Evolutionary conservation across 345 rosid species (phyloP).

Genomic region (Syzygium aqueum): DNA sequence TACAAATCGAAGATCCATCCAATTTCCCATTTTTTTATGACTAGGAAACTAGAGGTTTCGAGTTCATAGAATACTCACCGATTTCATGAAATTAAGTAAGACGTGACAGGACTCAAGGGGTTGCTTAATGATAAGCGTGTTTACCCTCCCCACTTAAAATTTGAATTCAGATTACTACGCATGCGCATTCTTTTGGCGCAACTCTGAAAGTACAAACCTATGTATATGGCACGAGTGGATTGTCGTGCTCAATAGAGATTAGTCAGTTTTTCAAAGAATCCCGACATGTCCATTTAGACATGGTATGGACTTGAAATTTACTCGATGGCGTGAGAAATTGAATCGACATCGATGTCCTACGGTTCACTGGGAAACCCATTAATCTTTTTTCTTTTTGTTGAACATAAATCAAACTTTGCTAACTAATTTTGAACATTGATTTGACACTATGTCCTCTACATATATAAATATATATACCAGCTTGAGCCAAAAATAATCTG

Average conservation of each 20-base stretch:
- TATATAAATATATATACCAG: too few relatives aligned
- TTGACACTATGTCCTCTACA: too few relatives aligned
- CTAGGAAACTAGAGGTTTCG: background rate
- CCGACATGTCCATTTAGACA: accelerated
- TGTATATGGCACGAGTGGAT: background rate
- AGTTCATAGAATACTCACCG: background rate
- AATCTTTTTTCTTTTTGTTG: too few relatives aligned
- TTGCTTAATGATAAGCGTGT: background rate
- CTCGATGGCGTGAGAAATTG: background rate
- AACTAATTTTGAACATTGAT: too few relatives aligned
- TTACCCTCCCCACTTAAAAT: background rate
- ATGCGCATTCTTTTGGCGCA: background rate
- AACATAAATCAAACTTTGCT: too few relatives aligned
- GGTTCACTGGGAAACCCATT: too few relatives aligned
- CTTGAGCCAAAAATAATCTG: background rate
- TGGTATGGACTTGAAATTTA: background rate
- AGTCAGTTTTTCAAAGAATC: background rate
- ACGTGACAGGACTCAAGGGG: background rate
- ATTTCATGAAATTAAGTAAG: background rate
- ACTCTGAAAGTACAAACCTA: background rate
- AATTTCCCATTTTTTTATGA: background rate
- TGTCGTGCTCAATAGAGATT: background rate
- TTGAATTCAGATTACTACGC: background rate
- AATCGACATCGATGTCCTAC: background rate
- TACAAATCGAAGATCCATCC: background rate